These are phyloP conservation scores for Aquilaria sinensis DNA, from an alignment of 345 rosid species.

Conservation along the genomic window DNA sequence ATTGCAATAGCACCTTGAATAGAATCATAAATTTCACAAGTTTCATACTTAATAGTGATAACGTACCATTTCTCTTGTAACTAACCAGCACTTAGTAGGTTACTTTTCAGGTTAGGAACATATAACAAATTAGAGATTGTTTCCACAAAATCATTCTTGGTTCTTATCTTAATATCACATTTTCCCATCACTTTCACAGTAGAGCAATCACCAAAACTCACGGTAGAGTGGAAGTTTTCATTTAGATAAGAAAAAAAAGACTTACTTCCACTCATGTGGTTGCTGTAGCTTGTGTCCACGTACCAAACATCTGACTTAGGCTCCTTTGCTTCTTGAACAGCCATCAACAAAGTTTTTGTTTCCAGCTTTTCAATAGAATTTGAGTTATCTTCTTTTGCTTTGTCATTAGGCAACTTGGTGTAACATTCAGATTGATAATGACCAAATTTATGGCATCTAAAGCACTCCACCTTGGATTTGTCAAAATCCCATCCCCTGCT, in stretches of 20 bases:
- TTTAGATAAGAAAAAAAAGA: neutral
- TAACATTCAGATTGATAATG: constrained; percentile 5
- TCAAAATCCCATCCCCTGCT: constrained; percentile 2
- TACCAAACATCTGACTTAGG: neutral
- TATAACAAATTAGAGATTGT: neutral
- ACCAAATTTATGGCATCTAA: too few relatives aligned
- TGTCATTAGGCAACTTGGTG: neutral
- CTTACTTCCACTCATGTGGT: constrained; percentile 8
- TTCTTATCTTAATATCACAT: neutral
- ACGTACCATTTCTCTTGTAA: neutral
- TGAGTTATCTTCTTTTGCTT: constrained; percentile 4
- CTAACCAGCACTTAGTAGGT: neutral
- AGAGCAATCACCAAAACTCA: neutral
- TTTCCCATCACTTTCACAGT: neutral
- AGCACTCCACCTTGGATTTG: constrained; percentile 9
- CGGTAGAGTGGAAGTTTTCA: neutral
- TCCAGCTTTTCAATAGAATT: neutral
- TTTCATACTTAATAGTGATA: neutral
- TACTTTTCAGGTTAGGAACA: neutral
- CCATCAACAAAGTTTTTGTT: constrained; percentile 3
- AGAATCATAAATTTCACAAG: neutral
- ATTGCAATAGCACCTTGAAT: neutral
- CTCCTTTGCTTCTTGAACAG: neutral
- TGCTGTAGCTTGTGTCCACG: neutral
- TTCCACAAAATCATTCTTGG: neutral